These are phyloP conservation scores for Tetraselmis striata DNA, from an alignment of 139 green algal genomes.

Conservation along the genomic window DNA sequence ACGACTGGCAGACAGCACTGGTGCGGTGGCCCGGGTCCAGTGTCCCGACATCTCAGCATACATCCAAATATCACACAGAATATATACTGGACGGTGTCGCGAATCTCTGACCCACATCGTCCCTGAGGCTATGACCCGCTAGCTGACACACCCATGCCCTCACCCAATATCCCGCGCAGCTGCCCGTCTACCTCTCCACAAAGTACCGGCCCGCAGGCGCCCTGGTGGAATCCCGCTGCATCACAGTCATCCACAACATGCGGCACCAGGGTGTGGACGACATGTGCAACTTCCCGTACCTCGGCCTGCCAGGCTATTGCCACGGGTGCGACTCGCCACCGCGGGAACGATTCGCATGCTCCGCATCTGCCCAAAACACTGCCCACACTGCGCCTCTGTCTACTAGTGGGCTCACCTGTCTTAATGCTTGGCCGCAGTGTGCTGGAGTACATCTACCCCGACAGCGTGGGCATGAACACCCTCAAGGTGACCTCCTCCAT, in stretches of 20 bases:
- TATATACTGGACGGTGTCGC: too few relatives aligned
- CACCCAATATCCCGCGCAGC: too few relatives aligned
- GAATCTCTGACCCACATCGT: too few relatives aligned
- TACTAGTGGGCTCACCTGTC: too few relatives aligned
- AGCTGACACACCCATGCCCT: background rate
- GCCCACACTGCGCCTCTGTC: too few relatives aligned
- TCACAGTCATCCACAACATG: slow-evolving; percentile 87
- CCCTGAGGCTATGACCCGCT: background rate
- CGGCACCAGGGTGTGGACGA: slow-evolving; percentile 52
- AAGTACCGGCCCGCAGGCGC: slow-evolving; percentile 77
- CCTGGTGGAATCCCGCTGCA: slow-evolving; percentile 52
- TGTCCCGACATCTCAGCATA: too few relatives aligned
- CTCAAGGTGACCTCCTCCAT: too few relatives aligned
- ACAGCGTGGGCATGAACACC: slow-evolving; percentile 41
- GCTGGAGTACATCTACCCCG: slow-evolving; percentile 14
- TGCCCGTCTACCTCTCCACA: slow-evolving; percentile 72
- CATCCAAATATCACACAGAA: too few relatives aligned
- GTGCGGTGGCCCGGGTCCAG: background rate
- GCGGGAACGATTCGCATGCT: too few relatives aligned
- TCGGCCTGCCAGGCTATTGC: slow-evolving; percentile 37
- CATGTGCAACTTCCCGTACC: slow-evolving; percentile 13
- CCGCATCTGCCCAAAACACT: too few relatives aligned
- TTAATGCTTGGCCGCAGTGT: too few relatives aligned
- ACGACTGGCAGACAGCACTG: slow-evolving; percentile 30
- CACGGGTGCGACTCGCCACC: slow-evolving; percentile 27